These are phyloP conservation scores for Lentinula edodes DNA, from an alignment of 768 basidiomycete species.

Conservation along the genomic window DNA sequence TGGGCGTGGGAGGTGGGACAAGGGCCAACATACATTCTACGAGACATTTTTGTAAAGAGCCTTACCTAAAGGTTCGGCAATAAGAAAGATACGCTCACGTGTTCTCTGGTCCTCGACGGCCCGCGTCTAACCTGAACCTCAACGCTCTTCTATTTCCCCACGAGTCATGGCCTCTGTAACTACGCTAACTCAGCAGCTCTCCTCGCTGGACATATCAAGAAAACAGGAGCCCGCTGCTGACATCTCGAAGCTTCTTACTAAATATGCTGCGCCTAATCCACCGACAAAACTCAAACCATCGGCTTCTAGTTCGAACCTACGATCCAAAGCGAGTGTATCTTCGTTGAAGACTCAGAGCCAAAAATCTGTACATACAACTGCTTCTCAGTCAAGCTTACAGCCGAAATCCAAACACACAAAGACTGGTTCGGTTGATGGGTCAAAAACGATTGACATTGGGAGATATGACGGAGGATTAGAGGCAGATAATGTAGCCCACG, in stretches of 20 bases:
- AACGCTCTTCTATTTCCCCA: not conserved
- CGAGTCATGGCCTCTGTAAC: not conserved
- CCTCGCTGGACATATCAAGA: constrained; percentile 3
- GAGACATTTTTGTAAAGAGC: too few relatives aligned
- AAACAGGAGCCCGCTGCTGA: not conserved
- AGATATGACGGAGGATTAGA: constrained; percentile 93
- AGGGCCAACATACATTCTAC: too few relatives aligned
- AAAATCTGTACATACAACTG: not conserved
- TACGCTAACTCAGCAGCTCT: not conserved
- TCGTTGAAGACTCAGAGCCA: not conserved
- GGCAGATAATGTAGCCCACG: constrained; percentile 73
- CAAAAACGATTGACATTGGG: constrained; percentile 56
- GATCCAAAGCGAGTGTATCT: not conserved
- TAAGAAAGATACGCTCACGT: not conserved
- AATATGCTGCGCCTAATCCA: constrained; percentile 4
- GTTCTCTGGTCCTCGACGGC: not conserved
- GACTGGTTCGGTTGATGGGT: not conserved
- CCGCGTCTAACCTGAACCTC: not conserved
- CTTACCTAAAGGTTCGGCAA: too few relatives aligned
- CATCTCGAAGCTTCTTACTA: not conserved
- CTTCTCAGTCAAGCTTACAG: not conserved
- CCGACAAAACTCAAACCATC: not conserved
- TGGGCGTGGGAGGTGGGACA: too few relatives aligned
- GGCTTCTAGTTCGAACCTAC: not conserved
- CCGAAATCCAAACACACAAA: not conserved